phyloP scores from a whole-genome alignment of 257 asterid species.

The Thymus quinquecostatus region DNA sequence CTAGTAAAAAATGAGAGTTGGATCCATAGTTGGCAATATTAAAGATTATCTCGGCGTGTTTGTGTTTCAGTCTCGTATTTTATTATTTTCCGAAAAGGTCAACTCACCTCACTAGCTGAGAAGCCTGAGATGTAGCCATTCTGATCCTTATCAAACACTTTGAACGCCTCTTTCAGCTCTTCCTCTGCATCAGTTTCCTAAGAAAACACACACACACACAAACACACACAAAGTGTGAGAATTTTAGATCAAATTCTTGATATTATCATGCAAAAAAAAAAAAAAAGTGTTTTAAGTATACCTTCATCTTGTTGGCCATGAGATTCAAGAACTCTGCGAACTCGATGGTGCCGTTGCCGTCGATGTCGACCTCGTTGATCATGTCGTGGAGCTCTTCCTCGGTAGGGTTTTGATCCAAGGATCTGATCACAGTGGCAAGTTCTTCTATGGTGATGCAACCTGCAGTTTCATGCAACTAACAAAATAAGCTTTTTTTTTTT shows the following conservation, averaged over 20 bases:
- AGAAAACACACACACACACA: background rate
- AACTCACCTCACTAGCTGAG: slow-evolving; percentile 49
- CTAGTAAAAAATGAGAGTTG: background rate
- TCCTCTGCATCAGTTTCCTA: slow-evolving; percentile 54
- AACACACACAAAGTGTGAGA: background rate
- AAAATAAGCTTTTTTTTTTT: background rate
- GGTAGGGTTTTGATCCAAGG: slow-evolving; percentile 47
- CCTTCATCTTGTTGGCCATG: slow-evolving; percentile 61
- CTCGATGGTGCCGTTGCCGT: slow-evolving; percentile 54
- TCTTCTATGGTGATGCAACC: slow-evolving; percentile 53
- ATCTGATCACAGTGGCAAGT: slow-evolving; percentile 46
- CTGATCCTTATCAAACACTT: slow-evolving; percentile 54
- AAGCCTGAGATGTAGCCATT: slow-evolving; percentile 53
- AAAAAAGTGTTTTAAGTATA: background rate
- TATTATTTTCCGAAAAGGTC: background rate
- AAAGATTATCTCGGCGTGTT: background rate
- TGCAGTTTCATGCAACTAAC: slow-evolving; percentile 27
- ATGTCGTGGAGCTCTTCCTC: slow-evolving; percentile 54
- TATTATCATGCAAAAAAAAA: background rate
- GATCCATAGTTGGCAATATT: background rate
- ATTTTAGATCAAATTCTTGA: background rate
- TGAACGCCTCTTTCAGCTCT: slow-evolving; percentile 55
- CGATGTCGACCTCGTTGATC: slow-evolving; percentile 52
- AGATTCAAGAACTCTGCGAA: slow-evolving; percentile 51
- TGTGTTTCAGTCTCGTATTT: slow-evolving; percentile 8